Percentiles rank a stretch among this genome's conserved stretches.
These are phyloP conservation scores for Rubia balearica DNA, from an alignment of 305 asterid species.

Conservation along the genomic window DNA sequence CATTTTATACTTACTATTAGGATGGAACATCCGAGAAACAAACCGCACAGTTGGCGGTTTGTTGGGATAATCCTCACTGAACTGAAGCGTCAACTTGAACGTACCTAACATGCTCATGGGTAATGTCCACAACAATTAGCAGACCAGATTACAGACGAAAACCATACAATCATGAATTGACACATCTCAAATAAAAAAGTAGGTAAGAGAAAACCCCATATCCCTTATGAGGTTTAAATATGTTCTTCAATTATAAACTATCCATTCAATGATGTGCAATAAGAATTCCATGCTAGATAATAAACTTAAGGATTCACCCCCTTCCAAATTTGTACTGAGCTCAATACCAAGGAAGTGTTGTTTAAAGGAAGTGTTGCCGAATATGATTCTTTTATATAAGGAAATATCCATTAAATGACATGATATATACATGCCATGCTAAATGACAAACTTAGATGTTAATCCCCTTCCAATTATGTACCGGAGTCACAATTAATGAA, in stretches of 20 bases:
- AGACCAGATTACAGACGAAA: background rate
- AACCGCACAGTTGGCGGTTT: conserved; percentile 68
- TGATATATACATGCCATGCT: too few relatives aligned
- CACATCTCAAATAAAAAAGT: background rate
- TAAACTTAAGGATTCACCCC: background rate
- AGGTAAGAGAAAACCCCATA: background rate
- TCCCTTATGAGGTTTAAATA: background rate
- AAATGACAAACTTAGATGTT: too few relatives aligned
- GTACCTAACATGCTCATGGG: conserved; percentile 42
- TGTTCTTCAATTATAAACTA: background rate
- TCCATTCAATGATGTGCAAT: background rate
- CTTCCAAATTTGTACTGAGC: background rate
- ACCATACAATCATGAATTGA: background rate
- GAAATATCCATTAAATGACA: too few relatives aligned
- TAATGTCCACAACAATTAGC: conserved; percentile 11
- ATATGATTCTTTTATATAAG: too few relatives aligned
- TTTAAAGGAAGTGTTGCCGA: too few relatives aligned
- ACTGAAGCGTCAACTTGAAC: conserved; percentile 52
- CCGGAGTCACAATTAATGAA: too few relatives aligned
- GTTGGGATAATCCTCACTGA: conserved; percentile 55
- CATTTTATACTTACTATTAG: conserved; percentile 45
- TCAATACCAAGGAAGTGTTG: background rate
- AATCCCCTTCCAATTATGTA: too few relatives aligned
- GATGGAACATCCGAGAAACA: conserved; percentile 66
- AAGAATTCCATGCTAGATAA: background rate